phyloP scores from a whole-genome alignment of 345 rosid species.

The Garcia nutans region DNA sequence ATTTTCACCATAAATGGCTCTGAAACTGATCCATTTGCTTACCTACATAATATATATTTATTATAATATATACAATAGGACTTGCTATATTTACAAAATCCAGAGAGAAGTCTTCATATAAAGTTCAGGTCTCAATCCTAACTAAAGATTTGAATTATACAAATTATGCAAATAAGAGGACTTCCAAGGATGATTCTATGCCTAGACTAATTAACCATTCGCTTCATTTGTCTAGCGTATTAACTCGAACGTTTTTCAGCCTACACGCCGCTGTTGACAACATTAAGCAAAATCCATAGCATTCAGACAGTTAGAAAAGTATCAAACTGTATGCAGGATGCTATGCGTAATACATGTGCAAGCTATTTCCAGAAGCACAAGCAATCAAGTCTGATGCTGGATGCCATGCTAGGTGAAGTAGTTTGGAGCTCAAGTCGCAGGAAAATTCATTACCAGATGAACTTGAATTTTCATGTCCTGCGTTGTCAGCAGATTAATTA shows the following conservation, averaged over 20 bases:
- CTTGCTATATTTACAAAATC: not conserved
- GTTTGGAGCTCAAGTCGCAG: constrained; percentile 41
- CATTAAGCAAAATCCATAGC: not conserved
- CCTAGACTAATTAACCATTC: not conserved
- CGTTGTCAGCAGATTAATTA: not conserved
- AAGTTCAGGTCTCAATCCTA: not conserved
- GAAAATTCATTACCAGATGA: constrained; percentile 26
- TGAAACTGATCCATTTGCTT: constrained; percentile 42
- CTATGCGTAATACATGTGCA: constrained; percentile 55
- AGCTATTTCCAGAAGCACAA: constrained; percentile 55
- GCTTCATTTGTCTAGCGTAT: not conserved
- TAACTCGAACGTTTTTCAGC: not conserved
- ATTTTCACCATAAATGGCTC: constrained; percentile 97
- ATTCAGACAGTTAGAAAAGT: not conserved
- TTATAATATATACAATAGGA: no score
- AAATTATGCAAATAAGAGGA: not conserved
- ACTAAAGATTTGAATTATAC: not conserved
- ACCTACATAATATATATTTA: no score
- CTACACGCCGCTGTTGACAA: not conserved
- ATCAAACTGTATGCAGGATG: not conserved
- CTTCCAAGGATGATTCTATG: not conserved
- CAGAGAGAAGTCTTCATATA: not conserved
- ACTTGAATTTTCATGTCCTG: constrained; percentile 43
- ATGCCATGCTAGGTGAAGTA: constrained; percentile 64
- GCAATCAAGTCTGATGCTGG: constrained; percentile 53